A percentile compares a stretch with the other conserved stretches of the same genome.
phyloP scores from a whole-genome alignment of 2,329 filamentous ascomycete species.

The Epichloe elymi region DNA sequence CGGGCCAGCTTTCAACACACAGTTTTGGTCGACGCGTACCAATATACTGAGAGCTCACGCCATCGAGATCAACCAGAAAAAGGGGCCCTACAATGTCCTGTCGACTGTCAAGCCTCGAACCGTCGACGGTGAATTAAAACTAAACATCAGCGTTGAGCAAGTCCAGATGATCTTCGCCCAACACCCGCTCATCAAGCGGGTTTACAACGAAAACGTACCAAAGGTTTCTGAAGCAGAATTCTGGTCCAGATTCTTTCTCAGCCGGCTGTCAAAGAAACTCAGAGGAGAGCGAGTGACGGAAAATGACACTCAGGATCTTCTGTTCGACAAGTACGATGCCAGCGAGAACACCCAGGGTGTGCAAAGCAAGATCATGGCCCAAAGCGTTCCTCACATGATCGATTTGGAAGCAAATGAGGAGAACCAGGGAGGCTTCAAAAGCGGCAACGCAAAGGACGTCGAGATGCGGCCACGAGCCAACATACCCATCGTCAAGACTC shows the following conservation, averaged over 20 bases:
- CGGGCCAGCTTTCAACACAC: slow-evolving; percentile 67
- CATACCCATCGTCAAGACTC: slow-evolving; percentile 73
- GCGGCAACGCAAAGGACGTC: slow-evolving; percentile 74
- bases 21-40: slow-evolving; percentile 88
- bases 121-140: slow-evolving; percentile 45
- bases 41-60: slow-evolving; percentile 81
- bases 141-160: slow-evolving; percentile 83
- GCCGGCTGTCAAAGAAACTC: slow-evolving; percentile 77
- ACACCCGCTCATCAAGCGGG: slow-evolving; percentile 76
- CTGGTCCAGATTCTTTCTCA: slow-evolving; percentile 90
- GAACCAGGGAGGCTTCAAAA: slow-evolving; percentile 66
- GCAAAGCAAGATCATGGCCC: slow-evolving; percentile 40
- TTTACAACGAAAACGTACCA: slow-evolving; percentile 89
- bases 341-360: slow-evolving; percentile 48
- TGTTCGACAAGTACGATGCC: slow-evolving; percentile 78
- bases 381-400: slow-evolving; percentile 75
- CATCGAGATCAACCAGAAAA: slow-evolving; percentile 74
- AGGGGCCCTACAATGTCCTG: slow-evolving; percentile 86
- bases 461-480: slow-evolving; percentile 79
- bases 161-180: slow-evolving; percentile 87
- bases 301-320: slow-evolving; percentile 58
- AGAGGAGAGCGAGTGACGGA: slow-evolving; percentile 79
- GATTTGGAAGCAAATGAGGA: slow-evolving; percentile 91
- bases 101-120: slow-evolving; percentile 66
- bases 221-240: slow-evolving; percentile 69